Base-by-base conservation (phyloP, 352 stramenopile species). In the Globisporangium parvum region DNA sequence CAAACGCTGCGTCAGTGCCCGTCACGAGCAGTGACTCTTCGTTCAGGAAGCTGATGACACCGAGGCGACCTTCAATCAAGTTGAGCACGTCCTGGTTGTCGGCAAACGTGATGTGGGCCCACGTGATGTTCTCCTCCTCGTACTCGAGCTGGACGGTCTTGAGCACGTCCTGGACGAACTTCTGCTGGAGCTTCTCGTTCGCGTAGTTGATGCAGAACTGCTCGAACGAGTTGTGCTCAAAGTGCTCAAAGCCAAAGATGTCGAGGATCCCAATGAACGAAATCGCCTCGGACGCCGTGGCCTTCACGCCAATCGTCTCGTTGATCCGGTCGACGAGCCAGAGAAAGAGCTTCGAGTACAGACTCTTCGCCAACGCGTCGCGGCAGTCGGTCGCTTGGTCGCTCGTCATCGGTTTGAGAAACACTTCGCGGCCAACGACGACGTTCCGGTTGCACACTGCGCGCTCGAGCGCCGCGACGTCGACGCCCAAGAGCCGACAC, bases 301-400 rank as follows among this genome's bases (percentile, higher is more conserved):
- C 75, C 33, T 77, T 69, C 8, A 88, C 84, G 33, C 82, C 80
- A 41, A 97, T 96, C 3, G 84, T 92, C 44, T 93, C 74, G 66
- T 98, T 98, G 61, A 98, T 96, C 48, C 90, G 75, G 44, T 96
- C 76, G 40, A 99, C 95, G 9, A 98, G 79, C 93, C 93, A 99
- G 40, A 95, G 62, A 59, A 99, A 99, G 17, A 99, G 67, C 50
- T 97, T 96, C 40, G 80, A 88, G 65, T 98, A 98, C 46, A 98
- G 63, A 50, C 88, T 96, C 63, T 98, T 98, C n/a, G 86, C 92
- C 21, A 98, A 62, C 18, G 97, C 96, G 70, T 99, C 96, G 6
- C 96, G 84, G 42, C 75, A 91, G 52, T 94, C 83, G 0, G 71
- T 70, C 0, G 87, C 86, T 58, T 95, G 82, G 51, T 92, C 84